Evolutionary conservation across 495 filamentous ascomycete genomes (phyloP), one percentile per base, ranked within the genome.

Genomic region (Penicillium macrosclerotiorum): DNA sequence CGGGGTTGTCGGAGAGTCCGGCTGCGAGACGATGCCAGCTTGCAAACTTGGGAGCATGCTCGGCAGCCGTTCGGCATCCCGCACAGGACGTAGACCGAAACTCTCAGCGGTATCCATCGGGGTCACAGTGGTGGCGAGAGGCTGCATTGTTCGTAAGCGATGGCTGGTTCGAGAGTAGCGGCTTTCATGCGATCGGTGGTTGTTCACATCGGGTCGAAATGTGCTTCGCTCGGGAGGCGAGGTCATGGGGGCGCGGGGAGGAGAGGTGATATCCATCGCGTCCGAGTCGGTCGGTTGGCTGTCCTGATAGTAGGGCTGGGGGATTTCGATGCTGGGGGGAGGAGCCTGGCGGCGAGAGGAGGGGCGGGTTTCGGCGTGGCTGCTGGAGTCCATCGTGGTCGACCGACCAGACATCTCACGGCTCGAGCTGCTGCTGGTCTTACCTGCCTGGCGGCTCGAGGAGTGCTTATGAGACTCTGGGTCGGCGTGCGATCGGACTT

Each of bases 1-100:
- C 8, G 92, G 93, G 1, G 93, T 98, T 8, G 90, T 95, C 1
- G 93, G 93, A 8, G 92, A 96, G 42, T 89, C 87, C 1, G 93
- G 93, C 57, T 96, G 93, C 6, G 93, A 96, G 18, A 82, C 78
- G 39, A 90, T 71, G 16, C 84, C 83, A 2, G 80, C 75, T 36
- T 88, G 81, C 36, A 88, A 67, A 6, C 83, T 79, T 2, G 89
- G 84, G 23, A 89, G 67, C 81, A 94, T 93, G 44, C 88, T 92
- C 9, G 86, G 86, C 13, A 96, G 76, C 37, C 92, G 83, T 55
- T 96, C 92, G 27, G 78, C 76, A 60, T 96, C 91, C 44, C 90
- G 86, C 23, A 95, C 84, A 12, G 89, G 88, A 14, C 89, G 80
- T 37, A 89, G 60, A 47, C 81, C 78, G 62, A 94, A 91, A 8